These are phyloP conservation scores for Paraphoma sp. DNA, from an alignment of 2,329 filamentous ascomycete species.

Conservation along the genomic window DNA sequence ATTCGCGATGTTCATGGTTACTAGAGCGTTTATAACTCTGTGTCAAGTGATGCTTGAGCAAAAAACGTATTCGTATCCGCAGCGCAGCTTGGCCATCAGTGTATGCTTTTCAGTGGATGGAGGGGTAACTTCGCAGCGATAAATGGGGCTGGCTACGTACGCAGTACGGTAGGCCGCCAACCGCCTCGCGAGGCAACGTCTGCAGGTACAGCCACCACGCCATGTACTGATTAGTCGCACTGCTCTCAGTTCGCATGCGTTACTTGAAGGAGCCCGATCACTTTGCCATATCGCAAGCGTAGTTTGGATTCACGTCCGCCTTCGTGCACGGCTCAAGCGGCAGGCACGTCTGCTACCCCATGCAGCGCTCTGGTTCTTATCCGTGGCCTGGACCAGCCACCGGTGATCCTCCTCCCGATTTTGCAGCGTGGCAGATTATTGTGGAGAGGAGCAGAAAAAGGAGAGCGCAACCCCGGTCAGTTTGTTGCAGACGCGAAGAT, in stretches of 20 bases:
- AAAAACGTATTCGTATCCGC: background rate
- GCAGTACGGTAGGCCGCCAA: background rate
- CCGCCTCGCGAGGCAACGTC: background rate
- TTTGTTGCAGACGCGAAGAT: too few relatives aligned
- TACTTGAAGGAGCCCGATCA: background rate
- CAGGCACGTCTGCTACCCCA: background rate
- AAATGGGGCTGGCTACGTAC: constrained; percentile 8
- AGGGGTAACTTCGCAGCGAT: background rate
- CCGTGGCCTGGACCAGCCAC: background rate
- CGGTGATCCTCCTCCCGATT: background rate
- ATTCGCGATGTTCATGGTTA: background rate
- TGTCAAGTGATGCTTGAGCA: background rate
- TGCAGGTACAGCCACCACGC: too few relatives aligned
- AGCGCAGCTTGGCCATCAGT: background rate
- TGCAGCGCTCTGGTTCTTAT: background rate
- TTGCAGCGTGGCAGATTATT: background rate
- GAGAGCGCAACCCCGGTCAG: background rate
- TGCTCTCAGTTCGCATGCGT: background rate
- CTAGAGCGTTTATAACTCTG: background rate
- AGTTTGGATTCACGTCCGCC: background rate
- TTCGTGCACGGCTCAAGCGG: too few relatives aligned
- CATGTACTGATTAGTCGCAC: too few relatives aligned
- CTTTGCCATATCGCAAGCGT: background rate
- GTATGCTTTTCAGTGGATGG: background rate
- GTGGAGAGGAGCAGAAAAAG: background rate